A percentile compares a stretch with the other conserved stretches of the same genome.
Conservation (phyloP, 2,329 filamentous ascomycete species). For the Cladophialophora psammophila region DNA sequence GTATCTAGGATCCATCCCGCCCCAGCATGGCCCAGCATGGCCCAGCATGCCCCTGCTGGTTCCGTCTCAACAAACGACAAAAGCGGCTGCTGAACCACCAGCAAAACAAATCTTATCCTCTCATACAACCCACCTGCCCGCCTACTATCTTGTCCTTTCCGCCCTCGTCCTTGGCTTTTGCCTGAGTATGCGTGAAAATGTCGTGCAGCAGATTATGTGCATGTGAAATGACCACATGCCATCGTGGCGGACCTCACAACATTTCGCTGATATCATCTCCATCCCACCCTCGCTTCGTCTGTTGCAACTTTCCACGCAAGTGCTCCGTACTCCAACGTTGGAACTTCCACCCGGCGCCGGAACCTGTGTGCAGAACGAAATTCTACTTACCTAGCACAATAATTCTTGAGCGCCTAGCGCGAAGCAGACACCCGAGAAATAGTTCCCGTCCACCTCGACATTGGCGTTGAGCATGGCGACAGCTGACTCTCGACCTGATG, state of each 20-base stretch:
- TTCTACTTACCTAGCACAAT: neutral
- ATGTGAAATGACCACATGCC: conserved; percentile 23
- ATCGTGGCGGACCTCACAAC: conserved; percentile 3
- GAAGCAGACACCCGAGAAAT: neutral
- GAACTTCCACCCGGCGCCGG: neutral
- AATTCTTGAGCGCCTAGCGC: neutral
- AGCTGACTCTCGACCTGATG: neutral
- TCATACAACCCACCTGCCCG: conserved; percentile 14
- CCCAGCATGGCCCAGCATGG: neutral
- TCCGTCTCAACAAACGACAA: conserved; percentile 18
- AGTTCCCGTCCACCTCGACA: neutral
- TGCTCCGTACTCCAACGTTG: neutral
- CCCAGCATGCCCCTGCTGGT: neutral
- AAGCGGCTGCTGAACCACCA: conserved; percentile 1
- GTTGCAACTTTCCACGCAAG: neutral
- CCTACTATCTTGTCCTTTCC: neutral
- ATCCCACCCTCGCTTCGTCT: neutral
- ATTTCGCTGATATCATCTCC: conserved; percentile 2
- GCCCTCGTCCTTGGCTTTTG: neutral
- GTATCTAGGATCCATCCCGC: conserved; percentile 5
- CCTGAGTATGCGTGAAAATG: conserved; percentile 17
- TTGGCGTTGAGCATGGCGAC: neutral
- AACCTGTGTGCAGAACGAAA: neutral
- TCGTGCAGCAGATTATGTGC: conserved; percentile 24
- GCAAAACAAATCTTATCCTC: conserved; percentile 6